Conservation (phyloP, 352 stramenopile species). For the Pythium utonaiense region DNA sequence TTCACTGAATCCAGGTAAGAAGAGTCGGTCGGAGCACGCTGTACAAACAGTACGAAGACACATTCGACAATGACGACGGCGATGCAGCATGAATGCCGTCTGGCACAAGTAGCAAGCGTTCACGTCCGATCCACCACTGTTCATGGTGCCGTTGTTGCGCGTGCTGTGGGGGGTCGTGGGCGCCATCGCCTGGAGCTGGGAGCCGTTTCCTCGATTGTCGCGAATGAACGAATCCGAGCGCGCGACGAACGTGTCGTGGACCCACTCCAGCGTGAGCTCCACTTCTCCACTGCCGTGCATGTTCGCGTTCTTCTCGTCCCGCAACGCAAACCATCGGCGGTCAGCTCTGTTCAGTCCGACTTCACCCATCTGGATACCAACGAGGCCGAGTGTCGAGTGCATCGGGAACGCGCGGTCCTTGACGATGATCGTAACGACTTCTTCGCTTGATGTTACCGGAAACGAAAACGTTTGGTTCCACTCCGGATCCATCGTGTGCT, state of each 20-base stretch:
- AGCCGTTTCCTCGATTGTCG: constrained; percentile 37
- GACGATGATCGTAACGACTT: constrained; percentile 60
- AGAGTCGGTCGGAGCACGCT: constrained; percentile 82
- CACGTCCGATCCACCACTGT: constrained; percentile 25
- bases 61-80: constrained; percentile 83
- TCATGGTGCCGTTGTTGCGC: constrained; percentile 17
- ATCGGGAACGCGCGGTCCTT: constrained; percentile 77
- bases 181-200: background rate
- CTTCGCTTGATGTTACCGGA: constrained; percentile 72
- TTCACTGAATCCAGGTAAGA: constrained; percentile 84
- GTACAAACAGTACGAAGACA: constrained; percentile 81
- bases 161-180: constrained; percentile 1
- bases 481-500: constrained; percentile 87
- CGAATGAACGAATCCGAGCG: constrained; percentile 83
- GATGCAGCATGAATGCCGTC: constrained; percentile 73
- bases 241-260: constrained; percentile 88
- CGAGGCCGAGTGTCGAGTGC: constrained; percentile 69
- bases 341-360: constrained; percentile 78
- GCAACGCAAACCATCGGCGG: constrained; percentile 75
- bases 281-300: constrained; percentile 77
- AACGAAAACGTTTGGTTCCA: constrained; percentile 91
- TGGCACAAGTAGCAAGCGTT: constrained; percentile 83
- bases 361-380: constrained; percentile 74
- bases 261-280: constrained; percentile 88
- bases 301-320: constrained; percentile 60